Evolutionary conservation across 257 asterid species (phyloP), one percentile per base, ranked within the genome.

Genomic region (Rhazya stricta): DNA sequence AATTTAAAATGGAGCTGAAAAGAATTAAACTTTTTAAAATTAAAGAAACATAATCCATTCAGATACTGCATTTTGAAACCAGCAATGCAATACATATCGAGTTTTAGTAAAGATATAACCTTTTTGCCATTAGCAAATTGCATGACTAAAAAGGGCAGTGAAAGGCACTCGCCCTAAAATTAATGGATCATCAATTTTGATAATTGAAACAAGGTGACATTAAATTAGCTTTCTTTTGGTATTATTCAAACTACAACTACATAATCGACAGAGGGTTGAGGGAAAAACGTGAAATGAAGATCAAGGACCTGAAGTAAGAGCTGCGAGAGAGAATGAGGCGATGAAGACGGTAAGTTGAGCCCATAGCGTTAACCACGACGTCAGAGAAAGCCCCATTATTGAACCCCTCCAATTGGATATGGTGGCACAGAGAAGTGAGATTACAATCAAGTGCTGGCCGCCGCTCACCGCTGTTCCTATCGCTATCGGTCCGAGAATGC

Each of bases 321-420:
- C 97, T 95, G 60, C 98, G 93, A 53, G 98, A 95, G 78, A 95
- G 93, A 68, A 95, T 83, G 78, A 95, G 92, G 71, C 99, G 96
- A 78, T 95, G 98, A 74, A 95, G 97, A 54, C 80, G 89, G 79
- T 92, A 95, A 70, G 89, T 84, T 62, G 97, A 87, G 27, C 87
- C 96, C 96, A 89, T 86, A 54, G 97, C 92, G 53, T 86, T 89
- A 80, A 95, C 83, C 81, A 92, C 85, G 84, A 92, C 94, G 79
- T 95, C 99, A 68, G 96, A 91, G 84, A 95, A 95, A 8, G 92
- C 86, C 25, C 98, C 97, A 68, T 82, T 85, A 61, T 87, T 87
- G 83, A 92, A 95, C 69, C 99, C 99, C 85, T 95, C 91, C 83
- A 86, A 72, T 74, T 91, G 97, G 77, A 95, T 88, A 80, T 95